Percentiles rank a stretch among this genome's conserved stretches.
Evolutionary conservation across 805 yeast genomes (phyloP).

Genomic region (Grigorovia humatica): DNA sequence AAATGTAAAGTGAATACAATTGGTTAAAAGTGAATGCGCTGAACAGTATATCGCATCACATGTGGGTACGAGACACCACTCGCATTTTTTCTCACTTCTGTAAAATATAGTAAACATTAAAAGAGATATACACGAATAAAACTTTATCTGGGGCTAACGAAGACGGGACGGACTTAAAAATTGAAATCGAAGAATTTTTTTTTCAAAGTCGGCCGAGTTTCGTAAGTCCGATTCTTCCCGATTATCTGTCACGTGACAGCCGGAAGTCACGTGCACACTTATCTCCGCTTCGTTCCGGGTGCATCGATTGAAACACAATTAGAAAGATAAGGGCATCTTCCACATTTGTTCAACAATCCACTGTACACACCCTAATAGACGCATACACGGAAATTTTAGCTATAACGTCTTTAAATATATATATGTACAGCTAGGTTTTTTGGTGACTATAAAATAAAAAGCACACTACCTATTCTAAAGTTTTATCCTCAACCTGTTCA

Average conservation of each 20-base stretch:
- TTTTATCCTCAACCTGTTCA: no score
- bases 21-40: neutral
- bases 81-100: no score
- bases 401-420: neutral
- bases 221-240: no score
- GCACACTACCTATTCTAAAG: neutral
- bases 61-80: no score
- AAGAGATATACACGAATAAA: no score
- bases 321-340: neutral
- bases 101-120: no score
- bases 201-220: no score
- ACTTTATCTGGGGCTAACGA: no score
- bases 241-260: no score
- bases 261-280: neutral
- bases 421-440: neutral
- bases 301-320: neutral
- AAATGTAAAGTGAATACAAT: conserved; percentile 34
- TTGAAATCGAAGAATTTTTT: no score
- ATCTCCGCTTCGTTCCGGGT: no score
- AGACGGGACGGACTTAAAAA: no score
- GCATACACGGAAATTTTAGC: neutral
- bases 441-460: neutral
- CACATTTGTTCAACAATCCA: neutral
- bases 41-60: neutral
- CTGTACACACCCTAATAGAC: neutral